Evolutionary conservation across 2,329 filamentous ascomycete species (phyloP), one percentile per base, ranked within the genome.

Genomic region (Epicoccum nigrum): DNA sequence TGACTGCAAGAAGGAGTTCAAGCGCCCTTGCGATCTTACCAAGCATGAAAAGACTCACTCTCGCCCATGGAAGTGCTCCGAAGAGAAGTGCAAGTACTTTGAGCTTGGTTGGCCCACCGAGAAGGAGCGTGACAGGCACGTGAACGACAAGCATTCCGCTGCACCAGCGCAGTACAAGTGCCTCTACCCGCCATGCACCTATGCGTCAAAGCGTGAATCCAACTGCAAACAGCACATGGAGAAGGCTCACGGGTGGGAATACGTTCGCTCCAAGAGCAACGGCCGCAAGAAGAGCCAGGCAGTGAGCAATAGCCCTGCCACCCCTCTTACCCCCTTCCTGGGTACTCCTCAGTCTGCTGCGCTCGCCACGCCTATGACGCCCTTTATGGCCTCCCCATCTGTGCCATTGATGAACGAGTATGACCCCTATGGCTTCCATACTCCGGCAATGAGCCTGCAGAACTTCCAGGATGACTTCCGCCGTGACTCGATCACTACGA

Each of bases 201-300:
- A 97, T 79, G 89, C 91, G 68, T 96, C 92, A 9, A 97, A 97
- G 81, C 88, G 92, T 52, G 89, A 96, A 77, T 94, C 89, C 57
- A 97, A 97, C 75, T 95, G 91, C 83, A 97, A 97, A 73, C 93
- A 97, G 75, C 92, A 97, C 76, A 97, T 97, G 92, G 93, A 97
- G 79, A 97, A 97, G 76, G 88, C 90, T 0, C 92, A 97, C 67
- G 87, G 87, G 51, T 96, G 90, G 88, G 81, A 82, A n/a, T 97
- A 97, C 63, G 83, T 92, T 47, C 89, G 93, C 59, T 93, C 91
- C 53, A 97, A 97, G 83, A 92, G 88, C 73, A 96, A 95, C 68
- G 89, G 89, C 45, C 64, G 67, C 30, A 73, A 72, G 60, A 74
- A 72, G 65, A 55, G 62, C 23, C 53, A 64, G 17, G 54, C 63